Evolutionary conservation across 2,329 filamentous ascomycete species (phyloP).

Genomic region (Beauveria rudraprayagi): DNA sequence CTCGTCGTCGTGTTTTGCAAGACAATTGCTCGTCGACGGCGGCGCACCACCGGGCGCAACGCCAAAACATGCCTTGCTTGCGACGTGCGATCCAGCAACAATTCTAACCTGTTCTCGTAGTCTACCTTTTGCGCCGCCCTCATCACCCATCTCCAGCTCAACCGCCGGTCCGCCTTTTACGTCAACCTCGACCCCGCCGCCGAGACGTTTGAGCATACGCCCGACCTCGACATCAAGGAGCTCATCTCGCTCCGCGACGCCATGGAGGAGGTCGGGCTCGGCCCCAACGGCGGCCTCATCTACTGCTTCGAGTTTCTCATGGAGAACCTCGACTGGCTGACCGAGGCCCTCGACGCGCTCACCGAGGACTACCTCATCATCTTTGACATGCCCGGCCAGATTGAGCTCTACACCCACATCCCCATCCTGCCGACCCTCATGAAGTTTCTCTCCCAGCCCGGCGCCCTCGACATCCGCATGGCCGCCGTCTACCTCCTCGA

Average conservation of each 20-base stretch:
- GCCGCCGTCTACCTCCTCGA: constrained; percentile 94
- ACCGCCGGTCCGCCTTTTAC: constrained; percentile 91
- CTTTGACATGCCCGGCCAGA: constrained; percentile 98
- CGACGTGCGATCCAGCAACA: background rate
- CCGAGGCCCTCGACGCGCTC: constrained; percentile 72
- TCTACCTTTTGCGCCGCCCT: constrained; percentile 92
- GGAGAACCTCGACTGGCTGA: constrained; percentile 88
- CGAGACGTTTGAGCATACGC: constrained; percentile 83
- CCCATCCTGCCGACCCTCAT: constrained; percentile 82
- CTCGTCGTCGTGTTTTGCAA: background rate
- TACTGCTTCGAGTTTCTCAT: constrained; percentile 96
- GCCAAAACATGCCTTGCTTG: background rate
- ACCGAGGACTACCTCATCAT: constrained; percentile 96
- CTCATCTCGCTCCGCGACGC: constrained; percentile 90
- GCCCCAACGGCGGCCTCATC: constrained; percentile 86
- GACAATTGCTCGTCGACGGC: background rate
- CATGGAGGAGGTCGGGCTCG: constrained; percentile 88
- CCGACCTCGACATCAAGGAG: constrained; percentile 92
- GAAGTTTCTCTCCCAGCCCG: constrained; percentile 69
- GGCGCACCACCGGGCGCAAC: background rate
- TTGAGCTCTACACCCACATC: constrained; percentile 96
- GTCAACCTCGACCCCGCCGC: constrained; percentile 97
- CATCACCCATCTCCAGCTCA: constrained; percentile 85
- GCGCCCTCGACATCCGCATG: constrained; percentile 79
- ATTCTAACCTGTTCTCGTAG: constrained; percentile 27